A percentile compares a stretch with the other conserved stretches of the same genome.
Conservation (phyloP, 495 filamentous ascomycete genomes). For the Podospora appendiculata region DNA sequence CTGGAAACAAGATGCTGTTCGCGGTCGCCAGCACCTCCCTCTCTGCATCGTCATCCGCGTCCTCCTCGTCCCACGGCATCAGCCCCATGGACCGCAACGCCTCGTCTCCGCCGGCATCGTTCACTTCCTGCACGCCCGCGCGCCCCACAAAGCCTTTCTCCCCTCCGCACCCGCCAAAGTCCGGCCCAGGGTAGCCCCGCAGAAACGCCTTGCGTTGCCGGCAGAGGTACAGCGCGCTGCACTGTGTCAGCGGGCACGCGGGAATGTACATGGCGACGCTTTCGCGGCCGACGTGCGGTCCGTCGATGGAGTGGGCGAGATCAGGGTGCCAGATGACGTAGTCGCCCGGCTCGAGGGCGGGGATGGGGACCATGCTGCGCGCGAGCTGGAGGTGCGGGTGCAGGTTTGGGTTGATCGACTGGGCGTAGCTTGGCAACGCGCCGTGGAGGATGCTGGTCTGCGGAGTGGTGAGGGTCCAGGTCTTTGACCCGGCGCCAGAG, state of each 20-base stretch:
- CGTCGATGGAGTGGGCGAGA: constrained; percentile 22
- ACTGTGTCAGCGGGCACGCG: constrained; percentile 69
- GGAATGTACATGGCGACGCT: constrained; percentile 59
- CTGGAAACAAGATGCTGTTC: constrained; percentile 39
- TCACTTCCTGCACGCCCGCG: constrained; percentile 42
- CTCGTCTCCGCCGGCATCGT: constrained; percentile 34
- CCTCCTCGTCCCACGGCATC: constrained; percentile 31
- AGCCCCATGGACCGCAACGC: constrained; percentile 43
- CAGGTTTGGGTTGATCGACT: constrained; percentile 59
- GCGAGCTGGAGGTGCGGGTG: constrained; percentile 72
- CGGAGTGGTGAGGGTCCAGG: constrained; percentile 29
- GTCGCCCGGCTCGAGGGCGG: constrained; percentile 68
- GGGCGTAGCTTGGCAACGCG: constrained; percentile 64
- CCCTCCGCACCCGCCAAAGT: constrained; percentile 55
- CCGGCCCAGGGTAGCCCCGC: constrained; percentile 54
- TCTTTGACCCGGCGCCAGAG: constrained; percentile 15
- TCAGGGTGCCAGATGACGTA: constrained; percentile 90
- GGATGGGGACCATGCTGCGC: constrained; percentile 65
- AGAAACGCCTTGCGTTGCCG: constrained; percentile 64
- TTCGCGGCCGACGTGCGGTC: neutral
- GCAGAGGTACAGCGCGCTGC: constrained; percentile 64
- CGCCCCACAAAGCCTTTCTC: constrained; percentile 44
- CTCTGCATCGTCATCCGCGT: constrained; percentile 14
- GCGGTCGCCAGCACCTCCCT: constrained; percentile 27
- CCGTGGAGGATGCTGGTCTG: constrained; percentile 59